A percentile compares a stretch with the other conserved stretches of the same genome.
phyloP scores from a whole-genome alignment of 257 asterid species.

The Forsythia suspensa region DNA sequence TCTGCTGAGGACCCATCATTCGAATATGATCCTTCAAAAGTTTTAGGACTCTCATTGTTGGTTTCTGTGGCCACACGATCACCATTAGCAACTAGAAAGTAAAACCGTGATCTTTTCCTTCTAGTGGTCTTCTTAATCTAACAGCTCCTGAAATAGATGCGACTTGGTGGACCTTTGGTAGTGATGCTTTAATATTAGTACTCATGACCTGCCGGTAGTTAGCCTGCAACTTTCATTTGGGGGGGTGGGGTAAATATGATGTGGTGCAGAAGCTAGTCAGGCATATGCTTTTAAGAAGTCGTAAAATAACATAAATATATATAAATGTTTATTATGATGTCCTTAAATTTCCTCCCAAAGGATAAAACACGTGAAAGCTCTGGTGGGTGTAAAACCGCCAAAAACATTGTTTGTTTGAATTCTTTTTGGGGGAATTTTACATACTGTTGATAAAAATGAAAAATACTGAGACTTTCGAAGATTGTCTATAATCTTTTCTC shows the following conservation, averaged over 20 bases:
- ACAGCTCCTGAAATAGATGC: conserved; percentile 24
- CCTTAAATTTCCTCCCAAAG: background rate
- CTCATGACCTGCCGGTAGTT: conserved; percentile 40
- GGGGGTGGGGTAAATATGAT: background rate
- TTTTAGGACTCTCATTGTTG: conserved; percentile 29
- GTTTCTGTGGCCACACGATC: conserved; percentile 49
- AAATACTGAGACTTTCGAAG: background rate
- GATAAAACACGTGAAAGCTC: background rate
- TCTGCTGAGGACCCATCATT: conserved; percentile 29
- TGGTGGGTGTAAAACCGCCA: background rate
- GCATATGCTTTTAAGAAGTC: background rate
- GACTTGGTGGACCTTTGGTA: conserved; percentile 27
- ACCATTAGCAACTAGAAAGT: conserved; percentile 42
- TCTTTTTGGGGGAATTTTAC: background rate
- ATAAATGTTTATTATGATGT: background rate
- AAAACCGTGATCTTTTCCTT: conserved; percentile 30
- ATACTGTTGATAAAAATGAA: background rate
- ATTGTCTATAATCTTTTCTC: background rate
- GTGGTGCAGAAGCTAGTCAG: background rate
- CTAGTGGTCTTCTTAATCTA: conserved; percentile 28
- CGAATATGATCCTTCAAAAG: conserved; percentile 30
- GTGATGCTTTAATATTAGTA: conserved; percentile 24
- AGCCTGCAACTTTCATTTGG: conserved; percentile 38
- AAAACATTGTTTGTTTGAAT: background rate
- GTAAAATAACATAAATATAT: background rate